These are phyloP conservation scores for Arxiozyma slooffiae DNA, from an alignment of 1,139 yeast species.

Conservation along the genomic window DNA sequence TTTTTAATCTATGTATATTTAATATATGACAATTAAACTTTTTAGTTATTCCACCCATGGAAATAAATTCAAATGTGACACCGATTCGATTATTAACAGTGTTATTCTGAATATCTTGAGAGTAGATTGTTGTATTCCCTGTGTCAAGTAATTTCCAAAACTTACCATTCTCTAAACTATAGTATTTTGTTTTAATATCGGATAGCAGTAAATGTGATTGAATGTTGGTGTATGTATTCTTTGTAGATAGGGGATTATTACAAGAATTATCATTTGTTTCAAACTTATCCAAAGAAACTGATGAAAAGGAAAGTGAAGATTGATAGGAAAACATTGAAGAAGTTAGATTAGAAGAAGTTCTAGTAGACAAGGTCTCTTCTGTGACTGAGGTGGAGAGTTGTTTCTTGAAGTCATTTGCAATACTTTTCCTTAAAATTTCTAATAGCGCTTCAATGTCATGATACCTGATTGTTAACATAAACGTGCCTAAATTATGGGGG, in stretches of 20 bases:
- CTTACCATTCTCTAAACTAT: slow-evolving; percentile 4
- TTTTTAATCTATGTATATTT: slow-evolving; percentile 20
- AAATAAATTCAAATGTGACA: slow-evolving; percentile 12
- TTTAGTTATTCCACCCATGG: neutral
- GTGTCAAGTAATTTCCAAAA: slow-evolving; percentile 7
- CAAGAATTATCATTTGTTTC: neutral
- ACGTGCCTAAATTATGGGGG: neutral
- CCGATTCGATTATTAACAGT: slow-evolving; percentile 8
- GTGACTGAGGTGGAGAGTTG: slow-evolving; percentile 15
- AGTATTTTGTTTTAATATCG: slow-evolving; percentile 8
- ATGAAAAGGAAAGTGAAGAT: slow-evolving; percentile 1
- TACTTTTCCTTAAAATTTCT: slow-evolving; percentile 18
- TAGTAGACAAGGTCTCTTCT: slow-evolving; percentile 8
- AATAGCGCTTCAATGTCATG: slow-evolving; percentile 15
- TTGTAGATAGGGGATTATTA: neutral
- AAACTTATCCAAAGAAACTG: neutral
- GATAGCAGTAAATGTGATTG: slow-evolving; percentile 5
- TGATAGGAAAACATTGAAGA: slow-evolving; percentile 3
- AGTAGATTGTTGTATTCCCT: slow-evolving; percentile 13
- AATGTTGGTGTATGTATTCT: neutral
- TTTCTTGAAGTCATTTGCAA: slow-evolving; percentile 12
- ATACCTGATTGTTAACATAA: slow-evolving; percentile 18
- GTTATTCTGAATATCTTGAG: slow-evolving; percentile 14
- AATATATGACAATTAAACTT: slow-evolving; percentile 9
- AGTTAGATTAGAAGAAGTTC: slow-evolving; percentile 8